Conservation (phyloP, 2,329 filamentous ascomycete genomes). For the Colletotrichum lini region DNA sequence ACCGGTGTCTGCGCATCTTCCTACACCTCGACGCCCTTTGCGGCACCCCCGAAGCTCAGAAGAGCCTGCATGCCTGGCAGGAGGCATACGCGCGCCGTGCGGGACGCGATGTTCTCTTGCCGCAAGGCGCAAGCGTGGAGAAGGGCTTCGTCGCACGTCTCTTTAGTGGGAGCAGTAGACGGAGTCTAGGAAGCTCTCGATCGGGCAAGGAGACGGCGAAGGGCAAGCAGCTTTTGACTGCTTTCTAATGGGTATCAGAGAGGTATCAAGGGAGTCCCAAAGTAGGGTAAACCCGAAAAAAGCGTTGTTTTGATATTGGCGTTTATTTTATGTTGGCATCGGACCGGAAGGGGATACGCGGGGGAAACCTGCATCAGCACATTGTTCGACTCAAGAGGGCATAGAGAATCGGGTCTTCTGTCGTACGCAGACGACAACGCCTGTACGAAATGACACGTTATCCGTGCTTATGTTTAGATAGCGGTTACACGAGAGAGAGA, state of each 20-base stretch:
- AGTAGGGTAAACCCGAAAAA: background rate
- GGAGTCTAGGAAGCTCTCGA: constrained; percentile 7
- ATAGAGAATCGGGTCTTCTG: background rate
- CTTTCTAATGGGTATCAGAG: background rate
- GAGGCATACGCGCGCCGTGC: constrained; percentile 61
- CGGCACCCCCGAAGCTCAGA: constrained; percentile 61
- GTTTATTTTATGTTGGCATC: constrained; percentile 8
- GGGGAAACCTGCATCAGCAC: background rate
- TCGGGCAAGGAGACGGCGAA: constrained; percentile 34
- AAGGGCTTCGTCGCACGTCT: constrained; percentile 36
- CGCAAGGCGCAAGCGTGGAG: constrained; percentile 50
- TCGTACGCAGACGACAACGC: background rate
- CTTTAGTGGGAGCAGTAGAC: constrained; percentile 35
- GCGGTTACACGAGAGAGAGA: constrained; percentile 32
- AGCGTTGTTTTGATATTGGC: constrained; percentile 13
- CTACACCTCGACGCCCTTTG: constrained; percentile 63
- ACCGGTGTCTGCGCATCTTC: constrained; percentile 54
- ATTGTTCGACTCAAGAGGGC: constrained; percentile 7
- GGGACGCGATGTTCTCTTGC: constrained; percentile 57
- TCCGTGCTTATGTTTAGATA: constrained; percentile 15
- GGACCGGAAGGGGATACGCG: background rate
- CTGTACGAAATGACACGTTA: constrained; percentile 7
- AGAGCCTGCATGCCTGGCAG: constrained; percentile 65
- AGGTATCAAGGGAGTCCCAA: background rate
- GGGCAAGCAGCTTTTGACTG: constrained; percentile 39